Base-by-base conservation (phyloP, 768 basidiomycete genomes). In the Lentinula boryana region DNA sequence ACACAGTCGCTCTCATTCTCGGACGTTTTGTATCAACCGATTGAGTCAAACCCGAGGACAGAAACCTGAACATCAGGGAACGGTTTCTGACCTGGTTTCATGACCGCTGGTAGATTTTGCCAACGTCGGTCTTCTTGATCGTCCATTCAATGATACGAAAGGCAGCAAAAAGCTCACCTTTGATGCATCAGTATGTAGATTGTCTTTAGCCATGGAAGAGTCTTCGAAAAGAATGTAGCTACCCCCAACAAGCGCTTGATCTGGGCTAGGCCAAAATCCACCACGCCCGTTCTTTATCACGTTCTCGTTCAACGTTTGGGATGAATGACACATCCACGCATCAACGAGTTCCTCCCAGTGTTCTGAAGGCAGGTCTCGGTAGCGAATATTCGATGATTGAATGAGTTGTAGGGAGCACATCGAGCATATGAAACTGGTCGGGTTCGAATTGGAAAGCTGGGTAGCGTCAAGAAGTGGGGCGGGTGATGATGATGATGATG, bases 261-360 rank as follows among this genome's bases (percentile, higher is more conserved):
- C 82, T 15, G 69, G 67, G 3, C 76, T 72, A 1, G 96, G 95
- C 89, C 91, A 93, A 71, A 98, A 89, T 16, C 89, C 67, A 75
- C 77, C 72, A 74, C 77, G 63, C 1, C 80, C 77, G 63, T 81
- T 81, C 63, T 82, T 78, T 55, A 82, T 73, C 3, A 93, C 81
- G 13, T 86, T 83, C 36, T 87, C 86, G 63, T 89, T 84, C 53
- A 98, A 76, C 46, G 83, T 86, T 75, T 96, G 94, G 68, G 97
- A 94, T 8, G 86, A 72, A 72, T 98, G 96, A 67, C 96, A 98
- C 90, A 98, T 94, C 96, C 96, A 98, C 6, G 95, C 89, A 63
- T 98, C 96, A 18, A 98, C 85, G 15, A 98, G 85, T 71, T 98
- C 96, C 63, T 93, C 89, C 96, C 96, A 98, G 67, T 98, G 89